Evolutionary conservation across 257 asterid genomes (phyloP), one percentile per base, ranked within the genome.

Genomic region (Gentiana straminea): DNA sequence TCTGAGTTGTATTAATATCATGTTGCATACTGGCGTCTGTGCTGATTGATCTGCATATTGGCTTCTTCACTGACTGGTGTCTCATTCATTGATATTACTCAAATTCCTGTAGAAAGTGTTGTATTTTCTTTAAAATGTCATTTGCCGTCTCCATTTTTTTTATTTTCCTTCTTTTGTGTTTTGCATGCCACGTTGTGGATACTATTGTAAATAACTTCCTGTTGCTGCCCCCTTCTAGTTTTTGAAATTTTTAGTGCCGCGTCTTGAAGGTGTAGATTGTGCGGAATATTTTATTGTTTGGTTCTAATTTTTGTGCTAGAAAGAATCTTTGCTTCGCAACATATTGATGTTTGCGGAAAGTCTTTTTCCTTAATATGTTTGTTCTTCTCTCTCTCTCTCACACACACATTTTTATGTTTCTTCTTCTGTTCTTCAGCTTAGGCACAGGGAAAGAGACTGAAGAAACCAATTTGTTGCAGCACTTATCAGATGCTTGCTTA

Each of bases 401-500:
- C 13, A 38, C 41, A 8, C 35, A 11, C 9, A 35, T 13, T n/a
- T 13, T 38, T 38, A n/a, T 35, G 46, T 41, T 41, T 9, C 35
- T 35, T 33, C 15, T 64, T 62, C 51, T 33, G 69, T 64, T 58
- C 54, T 66, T 39, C 90, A 90, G 98, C 89, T 77, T 90, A 77
- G 98, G 98, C 64, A 86, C 94, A 63, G 96, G 98, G 59, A 90
- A 87, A 79, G 98, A 90, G 83, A 74, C 84, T 3, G 95, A 90
- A 63, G 96, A 90, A 66, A 78, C 73, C 72, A 84, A 84, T 77
- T 78, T 84, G 70, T 81, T 90, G 55, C 96, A 84, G 85, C 98
- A 82, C 74, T 74, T 90, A 62, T 86, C 98, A 64, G 96, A 90
- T 58, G 95, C 98, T 54, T 86, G 96, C 77, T 80, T 86, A 74